Evolutionary conservation across 768 basidiomycete species (phyloP), one percentile per base, ranked within the genome.

Genomic region (Mycena crocata): DNA sequence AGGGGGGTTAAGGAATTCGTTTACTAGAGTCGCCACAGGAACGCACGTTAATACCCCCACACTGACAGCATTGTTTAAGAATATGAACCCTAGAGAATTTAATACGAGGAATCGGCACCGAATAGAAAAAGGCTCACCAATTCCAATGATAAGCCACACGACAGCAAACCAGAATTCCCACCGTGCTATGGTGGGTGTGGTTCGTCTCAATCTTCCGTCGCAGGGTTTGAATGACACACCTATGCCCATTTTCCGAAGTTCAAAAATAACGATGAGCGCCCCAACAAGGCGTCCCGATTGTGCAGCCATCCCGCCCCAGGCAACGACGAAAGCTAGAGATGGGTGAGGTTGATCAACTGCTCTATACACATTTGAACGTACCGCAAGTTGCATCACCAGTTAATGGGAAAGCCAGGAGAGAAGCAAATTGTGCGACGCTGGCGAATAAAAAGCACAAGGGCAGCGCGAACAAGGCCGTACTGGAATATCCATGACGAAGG

Each of bases 271-370:
- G 30, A 80, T 77, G 14, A 81, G 55, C 2, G 84, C 70, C 2
- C 83, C 83, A n/a, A 82, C 70, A 21, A 85, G 74, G 13, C 80
- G 77, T 1, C 76, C 80, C 24, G 77, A 74, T 62, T 81, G 76
- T 5, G 77, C 73, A 3, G 83, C 75, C 73, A 85, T 79, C 26
- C 79, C 80, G n/a, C 81, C 78, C 84, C 81, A 84, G 4, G 83
- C 82, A 30, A 84, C 75, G 2, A 82, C 74, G 64, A 85, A 84
- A 9, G 82, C 84, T 85, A 23, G 6, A 46, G 17, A 45, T 23
- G 8, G 7, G 8, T 32, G 48, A 59, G 26, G 17, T 23, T 40
- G 34, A 37, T 19, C 17, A 17, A 6, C 8, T n/a, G n/a, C 19
- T 13, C 5, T 24, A 13, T 1, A 12, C 26, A 52, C 10, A 34